Percentiles rank a stretch among this genome's conserved stretches.
phyloP scores from a whole-genome alignment of 805 yeast species.

The Blastobotrys americana region DNA sequence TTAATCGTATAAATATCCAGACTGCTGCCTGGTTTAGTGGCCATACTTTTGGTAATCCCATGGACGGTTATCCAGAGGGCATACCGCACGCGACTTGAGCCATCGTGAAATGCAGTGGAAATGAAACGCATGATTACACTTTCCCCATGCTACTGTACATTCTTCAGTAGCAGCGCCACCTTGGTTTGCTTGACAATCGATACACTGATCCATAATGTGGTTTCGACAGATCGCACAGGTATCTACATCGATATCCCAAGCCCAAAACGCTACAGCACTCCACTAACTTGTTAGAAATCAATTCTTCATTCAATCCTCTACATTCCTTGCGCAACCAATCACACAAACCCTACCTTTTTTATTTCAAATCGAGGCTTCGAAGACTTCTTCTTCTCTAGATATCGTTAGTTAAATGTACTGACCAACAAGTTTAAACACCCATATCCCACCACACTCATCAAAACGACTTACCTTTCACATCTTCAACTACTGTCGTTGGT shows the following conservation, averaged over 20 bases:
- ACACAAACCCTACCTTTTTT: slow-evolving; percentile 51
- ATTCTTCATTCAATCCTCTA: too few species aligned
- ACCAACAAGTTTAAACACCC: not conserved
- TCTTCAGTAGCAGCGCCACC: slow-evolving; percentile 56
- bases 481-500: not conserved
- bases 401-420: not conserved
- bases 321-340: too few species aligned
- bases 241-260: slow-evolving; percentile 95
- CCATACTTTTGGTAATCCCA: slow-evolving; percentile 79
- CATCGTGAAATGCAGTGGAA: slow-evolving; percentile 93
- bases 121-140: slow-evolving; percentile 97
- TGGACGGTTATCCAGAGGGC: slow-evolving; percentile 92
- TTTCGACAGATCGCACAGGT: slow-evolving; percentile 97
- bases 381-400: slow-evolving; percentile 15
- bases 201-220: slow-evolving; percentile 95
- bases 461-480: not conserved
- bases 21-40: slow-evolving; percentile 32
- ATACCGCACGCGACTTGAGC: slow-evolving; percentile 90
- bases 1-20: not conserved
- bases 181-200: slow-evolving; percentile 87
- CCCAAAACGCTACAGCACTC: slow-evolving; percentile 99
- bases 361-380: slow-evolving; percentile 77
- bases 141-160: slow-evolving; percentile 96
- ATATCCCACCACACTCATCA: not conserved
- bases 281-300: slow-evolving; percentile 37